Evolutionary conservation across 2,329 filamentous ascomycete species (phyloP).

Genomic region (Paecilomyces sp.): DNA sequence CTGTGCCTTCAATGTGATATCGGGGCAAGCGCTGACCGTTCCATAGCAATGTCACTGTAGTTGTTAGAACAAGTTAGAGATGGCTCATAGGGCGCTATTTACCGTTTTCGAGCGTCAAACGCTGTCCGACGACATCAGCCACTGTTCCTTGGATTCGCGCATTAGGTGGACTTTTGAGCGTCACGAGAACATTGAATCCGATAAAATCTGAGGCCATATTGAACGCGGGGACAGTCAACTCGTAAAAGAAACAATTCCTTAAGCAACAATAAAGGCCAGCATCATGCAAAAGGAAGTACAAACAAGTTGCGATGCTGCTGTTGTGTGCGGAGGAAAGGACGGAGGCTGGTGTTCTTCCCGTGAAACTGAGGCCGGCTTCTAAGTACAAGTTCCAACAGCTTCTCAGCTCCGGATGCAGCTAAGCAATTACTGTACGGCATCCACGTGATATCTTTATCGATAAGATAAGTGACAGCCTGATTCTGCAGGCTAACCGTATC

Average conservation of each 20-base stretch:
- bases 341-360: not conserved
- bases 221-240: constrained; percentile 3
- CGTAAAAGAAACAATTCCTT: not conserved
- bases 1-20: constrained; percentile 51
- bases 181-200: constrained; percentile 68
- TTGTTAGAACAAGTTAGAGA: constrained; percentile 29
- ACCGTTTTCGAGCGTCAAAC: constrained; percentile 68
- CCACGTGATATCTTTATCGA: constrained; percentile 9
- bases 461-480: constrained; percentile 1
- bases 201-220: constrained; percentile 64
- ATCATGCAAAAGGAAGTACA: not conserved
- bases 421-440: not conserved
- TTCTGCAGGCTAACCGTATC: not conserved
- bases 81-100: constrained; percentile 15
- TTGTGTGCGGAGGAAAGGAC: not conserved
- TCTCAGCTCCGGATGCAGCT: not conserved
- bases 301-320: not conserved
- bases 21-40: constrained; percentile 46
- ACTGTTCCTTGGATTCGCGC: constrained; percentile 64
- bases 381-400: not conserved
- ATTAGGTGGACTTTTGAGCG: constrained; percentile 58
- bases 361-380: not conserved
- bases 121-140: constrained; percentile 60
- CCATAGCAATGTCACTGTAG: constrained; percentile 40
- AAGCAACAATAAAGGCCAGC: not conserved